A percentile compares a stretch with the other conserved stretches of the same genome.
Conservation (phyloP, 306 rosid genomes). For the Aeschynomene evenia region DNA sequence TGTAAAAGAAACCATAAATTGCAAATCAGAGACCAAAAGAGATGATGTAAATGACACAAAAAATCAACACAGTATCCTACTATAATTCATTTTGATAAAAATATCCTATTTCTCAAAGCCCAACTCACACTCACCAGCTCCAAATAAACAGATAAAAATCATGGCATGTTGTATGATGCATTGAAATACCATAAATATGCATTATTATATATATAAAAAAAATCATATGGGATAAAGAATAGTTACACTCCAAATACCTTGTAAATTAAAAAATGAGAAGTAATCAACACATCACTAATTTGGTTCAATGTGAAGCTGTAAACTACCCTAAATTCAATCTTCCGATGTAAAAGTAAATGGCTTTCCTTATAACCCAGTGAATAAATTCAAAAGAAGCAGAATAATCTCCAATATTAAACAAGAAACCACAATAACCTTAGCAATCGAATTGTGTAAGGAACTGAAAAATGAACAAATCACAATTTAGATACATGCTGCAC, state of each 20-base stretch:
- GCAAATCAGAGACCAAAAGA: conserved; percentile 7
- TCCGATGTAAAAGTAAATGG: not conserved
- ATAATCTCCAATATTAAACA: not conserved
- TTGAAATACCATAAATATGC: not conserved
- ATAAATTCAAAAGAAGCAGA: not conserved
- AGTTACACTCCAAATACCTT: not conserved
- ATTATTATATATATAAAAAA: not conserved
- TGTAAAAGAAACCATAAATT: conserved; percentile 37
- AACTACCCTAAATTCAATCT: not conserved
- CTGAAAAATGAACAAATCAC: not conserved
- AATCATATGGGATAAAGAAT: conserved; percentile 1
- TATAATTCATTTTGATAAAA: not conserved
- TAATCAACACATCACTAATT: not conserved
- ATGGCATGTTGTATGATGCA: not conserved
- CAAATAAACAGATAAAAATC: conserved; percentile 9
- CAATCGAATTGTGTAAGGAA: not conserved
- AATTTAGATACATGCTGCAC: not conserved
- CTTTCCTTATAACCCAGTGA: not conserved
- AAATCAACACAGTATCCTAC: not conserved
- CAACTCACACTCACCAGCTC: conserved; percentile 2
- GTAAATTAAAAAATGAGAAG: not conserved
- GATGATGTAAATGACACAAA: not conserved
- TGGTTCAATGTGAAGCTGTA: not conserved
- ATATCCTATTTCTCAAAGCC: not conserved
- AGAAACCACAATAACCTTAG: not conserved